Evolutionary conservation across 2,329 filamentous ascomycete species (phyloP), one percentile per base, ranked within the genome.

Genomic region (Ascochyta clinopodiicola): DNA sequence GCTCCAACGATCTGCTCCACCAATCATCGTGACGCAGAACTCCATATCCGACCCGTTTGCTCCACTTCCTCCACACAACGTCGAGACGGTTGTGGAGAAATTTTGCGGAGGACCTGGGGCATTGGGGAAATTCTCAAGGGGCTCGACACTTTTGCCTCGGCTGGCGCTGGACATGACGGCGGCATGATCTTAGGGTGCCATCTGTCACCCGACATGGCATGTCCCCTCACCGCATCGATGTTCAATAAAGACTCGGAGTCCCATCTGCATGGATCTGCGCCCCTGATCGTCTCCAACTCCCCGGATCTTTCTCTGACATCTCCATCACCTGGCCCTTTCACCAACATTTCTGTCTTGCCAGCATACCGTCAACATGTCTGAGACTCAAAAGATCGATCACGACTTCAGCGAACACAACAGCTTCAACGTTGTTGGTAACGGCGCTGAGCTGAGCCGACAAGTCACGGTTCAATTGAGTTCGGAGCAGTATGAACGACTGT

Each of bases 401-500:
- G 62, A 63, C 25, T 60, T 64, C 55, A 44, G 43, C 10, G 62
- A 66, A 25, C 51, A 62, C 31, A 62, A 57, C 3, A 56, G 60
- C 2, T 19, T 57, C 9, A 51, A 39, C 17, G 40, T 58, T 8
- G 32, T 45, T 10, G 45, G 46, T 9, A 59, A 58, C 19, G 55
- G 58, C 19, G 25, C 51, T 19, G 44, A 46, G 13, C 50, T 66
- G n/a, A 63, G 55, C 24, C 62, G 63, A 35, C 63, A 66, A 38
- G 58, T 66, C 0, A 66, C 63, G 4, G 63, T 66, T 2, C 53
- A 57, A 12, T 43, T 64, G 31, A 61, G 58, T 22, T 49, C 63
- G 1, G 63, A 66, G 36, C 63, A 66, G 40, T 66, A 66, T 12
- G 63, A 66, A 45, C 60, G 63, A 15, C 51, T 66, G n/a, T 66